Percentiles rank a stretch among this genome's conserved stretches.
These are phyloP conservation scores for Ilex asprella DNA, from an alignment of 257 asterid genomes.

Conservation along the genomic window DNA sequence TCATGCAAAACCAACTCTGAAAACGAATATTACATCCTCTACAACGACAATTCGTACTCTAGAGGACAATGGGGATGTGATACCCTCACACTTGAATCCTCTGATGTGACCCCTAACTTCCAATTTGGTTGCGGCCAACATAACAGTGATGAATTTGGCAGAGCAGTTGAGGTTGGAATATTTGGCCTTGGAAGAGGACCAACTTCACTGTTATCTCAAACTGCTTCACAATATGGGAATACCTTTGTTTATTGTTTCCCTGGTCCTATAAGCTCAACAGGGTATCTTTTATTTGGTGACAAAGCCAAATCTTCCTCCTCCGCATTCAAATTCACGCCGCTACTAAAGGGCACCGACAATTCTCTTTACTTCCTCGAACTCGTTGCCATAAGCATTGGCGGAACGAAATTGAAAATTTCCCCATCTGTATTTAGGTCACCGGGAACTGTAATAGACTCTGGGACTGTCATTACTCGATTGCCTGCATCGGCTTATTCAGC, in stretches of 20 bases:
- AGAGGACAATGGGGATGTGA: constrained; percentile 4
- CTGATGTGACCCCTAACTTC: neutral
- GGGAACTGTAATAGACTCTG: constrained; percentile 9
- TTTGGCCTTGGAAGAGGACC: constrained; percentile 16
- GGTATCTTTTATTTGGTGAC: neutral
- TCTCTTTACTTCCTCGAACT: too few species aligned
- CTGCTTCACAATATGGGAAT: neutral
- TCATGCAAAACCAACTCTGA: neutral
- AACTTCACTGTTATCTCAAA: constrained; percentile 7
- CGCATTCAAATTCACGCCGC: too few species aligned
- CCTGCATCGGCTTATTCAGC: neutral
- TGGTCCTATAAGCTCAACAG: neutral
- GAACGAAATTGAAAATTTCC: too few species aligned
- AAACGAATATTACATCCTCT: neutral
- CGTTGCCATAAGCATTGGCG: too few species aligned
- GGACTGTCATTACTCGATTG: constrained; percentile 6
- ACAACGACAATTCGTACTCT: neutral
- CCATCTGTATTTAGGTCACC: too few species aligned
- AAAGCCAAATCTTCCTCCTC: neutral
- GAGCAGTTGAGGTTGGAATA: neutral
- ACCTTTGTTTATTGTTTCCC: constrained; percentile 10
- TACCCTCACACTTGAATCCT: neutral
- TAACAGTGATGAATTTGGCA: neutral
- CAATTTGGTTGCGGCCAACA: constrained; percentile 7
- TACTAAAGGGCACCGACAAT: too few species aligned